These are phyloP conservation scores for Phyllosticta citribraziliensis DNA, from an alignment of 2,329 filamentous ascomycete genomes.

Conservation along the genomic window DNA sequence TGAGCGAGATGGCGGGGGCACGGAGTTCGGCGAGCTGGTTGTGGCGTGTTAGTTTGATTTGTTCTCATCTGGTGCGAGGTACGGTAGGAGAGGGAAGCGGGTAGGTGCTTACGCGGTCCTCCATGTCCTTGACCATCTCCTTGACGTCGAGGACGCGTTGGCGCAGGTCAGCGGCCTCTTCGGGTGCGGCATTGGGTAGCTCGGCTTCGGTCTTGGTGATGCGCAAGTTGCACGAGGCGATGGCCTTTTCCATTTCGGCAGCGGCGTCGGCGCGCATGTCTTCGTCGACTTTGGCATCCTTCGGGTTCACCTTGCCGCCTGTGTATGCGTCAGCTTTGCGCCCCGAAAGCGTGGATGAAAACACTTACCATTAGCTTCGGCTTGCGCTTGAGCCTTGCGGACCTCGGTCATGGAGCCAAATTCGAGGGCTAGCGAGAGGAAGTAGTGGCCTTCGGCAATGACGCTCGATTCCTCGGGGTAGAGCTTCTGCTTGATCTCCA, in stretches of 20 bases:
- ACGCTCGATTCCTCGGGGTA: constrained; percentile 73
- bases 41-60: constrained; percentile 12
- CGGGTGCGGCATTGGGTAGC: constrained; percentile 45
- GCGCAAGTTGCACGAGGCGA: constrained; percentile 61
- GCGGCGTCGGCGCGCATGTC: constrained; percentile 61
- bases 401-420: constrained; percentile 71
- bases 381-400: constrained; percentile 40
- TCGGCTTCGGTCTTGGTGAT: constrained; percentile 60
- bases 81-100: background rate
- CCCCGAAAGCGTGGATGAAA: background rate
- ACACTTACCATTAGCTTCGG: constrained; percentile 10
- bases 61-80: background rate
- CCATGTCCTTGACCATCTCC: constrained; percentile 70
- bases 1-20: constrained; percentile 50
- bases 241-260: constrained; percentile 61
- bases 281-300: constrained; percentile 51
- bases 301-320: constrained; percentile 30
- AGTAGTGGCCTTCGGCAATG: constrained; percentile 91
- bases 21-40: constrained; percentile 57
- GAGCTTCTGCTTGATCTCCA: constrained; percentile 69
- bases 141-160: constrained; percentile 62
- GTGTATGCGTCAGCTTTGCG: constrained; percentile 23
- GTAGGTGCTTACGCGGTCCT: constrained; percentile 51
- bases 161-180: constrained; percentile 56
- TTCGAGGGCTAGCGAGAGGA: constrained; percentile 87